Evolutionary conservation across 108 stramenopile genomes (phyloP), one percentile per base, ranked within the genome.

Genomic region (Chaetoceros tenuissimus): DNA sequence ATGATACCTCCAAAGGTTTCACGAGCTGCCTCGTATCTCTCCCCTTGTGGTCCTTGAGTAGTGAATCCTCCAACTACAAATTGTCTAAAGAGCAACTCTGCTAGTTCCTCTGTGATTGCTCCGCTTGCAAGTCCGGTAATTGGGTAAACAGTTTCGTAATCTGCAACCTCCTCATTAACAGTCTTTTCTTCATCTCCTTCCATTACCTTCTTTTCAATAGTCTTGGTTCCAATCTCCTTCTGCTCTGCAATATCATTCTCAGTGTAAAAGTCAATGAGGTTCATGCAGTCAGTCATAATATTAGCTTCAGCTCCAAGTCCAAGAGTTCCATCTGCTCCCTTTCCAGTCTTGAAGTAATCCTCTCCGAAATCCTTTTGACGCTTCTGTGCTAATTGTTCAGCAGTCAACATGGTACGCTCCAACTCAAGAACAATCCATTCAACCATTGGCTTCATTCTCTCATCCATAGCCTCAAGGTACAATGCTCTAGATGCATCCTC

Each of bases 211-310:
- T 75, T 72, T 60, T 86, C 81, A 19, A 80, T 73, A 50, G 72
- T 80, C 68, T 80, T 75, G 18, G 79, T 84, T 22, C 79, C 86
- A 51, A 87, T 63, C 48, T 79, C 80, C 27, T 63, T 55, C 46
- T 84, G 70, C 45, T 81, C 68, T 16, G 84, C 75, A 59, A 91
- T 73, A 28, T 69, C 84, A 69, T 90, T 91, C 53, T 87, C 92
- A 23, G 60, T 66, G 69, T 89, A 89, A 71, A 94, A 94, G 62
- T 89, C 86, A 58, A 94, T 66, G 13, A 94, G 71, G 48, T 84
- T 75, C 84, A 94, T 81, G 59, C 84, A 85, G 52, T 94, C 92
- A 51, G 77, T 76, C 84, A 94, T 83, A 64, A 91, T 81, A 53
- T 91, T 86, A 34, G 75, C 78, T 48, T 91, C 89, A 29, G 90